Evolutionary conservation across 805 yeast genomes (phyloP).

Genomic region (Brettanomyces anomalus): DNA sequence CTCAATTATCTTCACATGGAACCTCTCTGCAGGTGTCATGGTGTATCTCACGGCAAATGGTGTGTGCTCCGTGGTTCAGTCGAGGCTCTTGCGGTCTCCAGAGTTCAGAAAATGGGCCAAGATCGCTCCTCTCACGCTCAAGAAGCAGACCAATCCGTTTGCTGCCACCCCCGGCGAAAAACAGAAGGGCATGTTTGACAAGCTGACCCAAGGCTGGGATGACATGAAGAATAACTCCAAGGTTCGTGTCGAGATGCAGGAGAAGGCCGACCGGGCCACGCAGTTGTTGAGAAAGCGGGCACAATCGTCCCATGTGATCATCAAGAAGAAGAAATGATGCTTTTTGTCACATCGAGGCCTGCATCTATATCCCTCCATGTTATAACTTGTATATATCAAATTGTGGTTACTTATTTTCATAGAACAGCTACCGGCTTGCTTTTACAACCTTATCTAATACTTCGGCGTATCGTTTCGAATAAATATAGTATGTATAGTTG

Average conservation of each 20-base stretch:
- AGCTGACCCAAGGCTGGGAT: conserved; percentile 22
- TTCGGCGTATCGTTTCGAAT: too few species aligned
- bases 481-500: too few species aligned
- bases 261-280: conserved; percentile 21
- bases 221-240: conserved; percentile 22
- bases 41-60: conserved; percentile 82
- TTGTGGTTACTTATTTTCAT: not conserved
- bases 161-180: conserved; percentile 15
- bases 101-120: conserved; percentile 47
- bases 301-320: conserved; percentile 18
- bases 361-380: too few species aligned
- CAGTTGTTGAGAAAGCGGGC: conserved; percentile 19
- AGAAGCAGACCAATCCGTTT: conserved; percentile 3
- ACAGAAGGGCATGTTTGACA: conserved; percentile 23
- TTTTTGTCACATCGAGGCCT: too few species aligned
- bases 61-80: conserved; percentile 62
- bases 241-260: conserved; percentile 18
- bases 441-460: too few species aligned
- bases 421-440: too few species aligned
- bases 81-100: conserved; percentile 51
- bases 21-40: conserved; percentile 76
- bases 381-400: not conserved
- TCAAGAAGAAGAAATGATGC: conserved; percentile 16
- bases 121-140: conserved; percentile 38
- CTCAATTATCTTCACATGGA: conserved; percentile 84